These are phyloP conservation scores for Phytophthora pistaciae DNA, from an alignment of 352 stramenopile species.

Conservation along the genomic window DNA sequence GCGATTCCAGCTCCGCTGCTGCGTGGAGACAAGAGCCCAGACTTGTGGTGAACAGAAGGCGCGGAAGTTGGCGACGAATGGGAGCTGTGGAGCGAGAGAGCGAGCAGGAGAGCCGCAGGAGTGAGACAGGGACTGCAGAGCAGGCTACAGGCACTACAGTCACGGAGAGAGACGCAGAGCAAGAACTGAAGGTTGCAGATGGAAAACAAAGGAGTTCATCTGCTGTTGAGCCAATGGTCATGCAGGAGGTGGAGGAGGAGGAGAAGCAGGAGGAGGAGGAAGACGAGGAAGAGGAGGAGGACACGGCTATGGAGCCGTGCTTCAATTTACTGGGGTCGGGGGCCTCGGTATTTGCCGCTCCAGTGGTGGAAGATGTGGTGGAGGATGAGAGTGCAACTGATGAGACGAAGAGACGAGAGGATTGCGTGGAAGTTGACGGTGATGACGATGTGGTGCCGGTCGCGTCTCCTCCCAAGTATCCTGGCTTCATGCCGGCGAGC, in stretches of 20 bases:
- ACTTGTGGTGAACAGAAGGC: slow-evolving; percentile 46
- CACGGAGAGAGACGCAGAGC: not conserved
- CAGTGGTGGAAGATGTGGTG: not conserved
- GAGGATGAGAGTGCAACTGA: slow-evolving; percentile 9
- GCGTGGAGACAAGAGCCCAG: slow-evolving; percentile 46
- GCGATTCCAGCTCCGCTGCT: not conserved
- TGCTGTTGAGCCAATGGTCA: slow-evolving; percentile 8
- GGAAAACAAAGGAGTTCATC: not conserved
- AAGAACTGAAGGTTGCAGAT: not conserved
- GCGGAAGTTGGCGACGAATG: slow-evolving; percentile 8
- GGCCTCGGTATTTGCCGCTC: slow-evolving; percentile 28
- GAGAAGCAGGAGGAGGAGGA: slow-evolving; percentile 12
- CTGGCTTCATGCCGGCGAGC: slow-evolving; percentile 38
- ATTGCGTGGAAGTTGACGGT: slow-evolving; percentile 2
- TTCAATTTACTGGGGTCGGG: slow-evolving; percentile 56
- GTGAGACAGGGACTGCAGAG: slow-evolving; percentile 8
- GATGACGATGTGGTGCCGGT: slow-evolving; percentile 12
- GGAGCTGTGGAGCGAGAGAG: slow-evolving; percentile 5
- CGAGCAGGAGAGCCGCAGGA: slow-evolving; percentile 7
- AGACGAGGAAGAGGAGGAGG: slow-evolving; percentile 20
- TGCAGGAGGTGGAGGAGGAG: too few species aligned
- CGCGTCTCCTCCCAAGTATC: slow-evolving; percentile 9
- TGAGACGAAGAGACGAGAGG: slow-evolving; percentile 16
- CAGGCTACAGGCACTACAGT: slow-evolving; percentile 1
- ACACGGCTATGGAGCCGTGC: slow-evolving; percentile 40